Base-by-base conservation (phyloP, 2,329 filamentous ascomycete genomes). In the Aspergillus pseudoterreus region DNA sequence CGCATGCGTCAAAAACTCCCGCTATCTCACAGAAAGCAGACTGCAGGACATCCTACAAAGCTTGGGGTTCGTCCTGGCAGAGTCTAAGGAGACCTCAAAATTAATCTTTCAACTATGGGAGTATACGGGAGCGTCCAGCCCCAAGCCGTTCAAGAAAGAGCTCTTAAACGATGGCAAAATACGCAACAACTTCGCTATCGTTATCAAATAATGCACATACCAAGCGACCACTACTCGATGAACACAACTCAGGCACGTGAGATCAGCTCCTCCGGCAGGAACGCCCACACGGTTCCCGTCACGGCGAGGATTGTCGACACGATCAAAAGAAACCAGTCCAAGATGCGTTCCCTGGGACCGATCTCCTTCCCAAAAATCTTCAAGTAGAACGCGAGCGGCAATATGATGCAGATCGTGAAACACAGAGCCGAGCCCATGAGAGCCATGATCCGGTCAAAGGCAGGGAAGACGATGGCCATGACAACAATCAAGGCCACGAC, bases 391-490 rank as follows among this genome's bases (percentile, higher is more conserved):
- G 85, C 81, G 30, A 96, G 76, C 0, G 92, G 94, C 46, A 99
- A 78, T 70, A 95, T 91, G 58, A 97, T 85, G 72, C 92, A 97
- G 58, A 97, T 95, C 15, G 89, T 90, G 63, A 96, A 96, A 73
- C 92, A 96, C 14, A 96, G 80, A 3, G 91, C 87, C 36, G 88
- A 90, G 11, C 94, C 92, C 74, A 97, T 85, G 55, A 96, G 85
- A 4, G 88, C 88, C 85, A 95, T 95, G 65, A 96, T 92, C 47
- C 86, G 85, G 67, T 96, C 91, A 64, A 96, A 96, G 0, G 84
- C 82, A 0, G 92, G 91, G 64, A 87, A 82, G 2, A 86, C 59
- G 39, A 88, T 82, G 6, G 92, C 84, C 53, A 96, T 87, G 45
- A 82, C 65, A 30, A 96, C 81, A 62, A 96, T 89, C 2, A 87